Conservation (phyloP, 2,329 filamentous ascomycete species). For the Coniella vitis region DNA sequence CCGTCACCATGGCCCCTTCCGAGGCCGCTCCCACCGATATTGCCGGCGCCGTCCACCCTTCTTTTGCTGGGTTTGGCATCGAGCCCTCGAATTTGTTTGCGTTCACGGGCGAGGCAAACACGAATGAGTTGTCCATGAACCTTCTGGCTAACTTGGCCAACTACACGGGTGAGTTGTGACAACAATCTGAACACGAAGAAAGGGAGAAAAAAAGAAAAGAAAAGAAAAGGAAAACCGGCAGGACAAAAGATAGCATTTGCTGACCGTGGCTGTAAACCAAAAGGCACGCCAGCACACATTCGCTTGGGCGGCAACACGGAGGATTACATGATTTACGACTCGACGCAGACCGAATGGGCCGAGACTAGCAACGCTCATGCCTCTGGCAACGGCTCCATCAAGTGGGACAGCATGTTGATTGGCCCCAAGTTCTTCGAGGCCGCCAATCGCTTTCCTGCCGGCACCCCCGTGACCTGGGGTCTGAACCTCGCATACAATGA, state of each 20-base stretch:
- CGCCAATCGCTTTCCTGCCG: constrained; percentile 40
- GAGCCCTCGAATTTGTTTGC: constrained; percentile 46
- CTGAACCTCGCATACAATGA: constrained; percentile 41
- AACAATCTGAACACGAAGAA: constrained; percentile 19
- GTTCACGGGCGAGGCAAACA: constrained; percentile 35
- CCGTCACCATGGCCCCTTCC: constrained; percentile 5
- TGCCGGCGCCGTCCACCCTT: constrained; percentile 27
- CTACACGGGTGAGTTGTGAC: constrained; percentile 41
- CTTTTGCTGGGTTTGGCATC: constrained; percentile 44
- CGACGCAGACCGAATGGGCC: constrained; percentile 27
- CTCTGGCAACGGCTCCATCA: constrained; percentile 31
- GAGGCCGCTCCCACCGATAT: constrained; percentile 8
- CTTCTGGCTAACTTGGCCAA: constrained; percentile 40
- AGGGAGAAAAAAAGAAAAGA: not conserved
- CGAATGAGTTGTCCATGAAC: constrained; percentile 39
- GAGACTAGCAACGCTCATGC: constrained; percentile 32
- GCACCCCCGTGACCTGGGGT: constrained; percentile 42
- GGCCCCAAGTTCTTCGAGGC: constrained; percentile 41
- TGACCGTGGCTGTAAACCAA: too few species aligned
- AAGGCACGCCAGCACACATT: constrained; percentile 39
- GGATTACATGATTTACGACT: constrained; percentile 41
- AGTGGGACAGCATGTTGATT: constrained; percentile 37
- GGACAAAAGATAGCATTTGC: not conserved
- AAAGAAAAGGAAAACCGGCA: not conserved
- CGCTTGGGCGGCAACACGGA: constrained; percentile 44